Percentiles rank a stretch among this genome's conserved stretches.
phyloP scores from a whole-genome alignment of 1,139 yeast genomes.

The Pichia sp. region DNA sequence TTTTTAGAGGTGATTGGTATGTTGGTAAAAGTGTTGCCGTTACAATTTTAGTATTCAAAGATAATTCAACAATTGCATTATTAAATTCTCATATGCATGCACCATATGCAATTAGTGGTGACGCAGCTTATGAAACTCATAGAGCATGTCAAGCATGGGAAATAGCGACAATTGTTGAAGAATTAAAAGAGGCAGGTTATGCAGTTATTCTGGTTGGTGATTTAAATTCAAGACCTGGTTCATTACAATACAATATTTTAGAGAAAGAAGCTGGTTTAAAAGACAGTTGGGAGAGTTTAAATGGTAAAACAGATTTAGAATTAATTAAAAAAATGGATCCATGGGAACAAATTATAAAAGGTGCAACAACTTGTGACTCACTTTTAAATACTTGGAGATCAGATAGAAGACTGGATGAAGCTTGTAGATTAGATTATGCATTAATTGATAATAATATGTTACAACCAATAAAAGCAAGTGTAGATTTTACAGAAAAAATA shows the following conservation, averaged over 20 bases:
- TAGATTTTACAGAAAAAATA: constrained; percentile 63
- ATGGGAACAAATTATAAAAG: constrained; percentile 58
- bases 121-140: constrained; percentile 85
- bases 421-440: constrained; percentile 88
- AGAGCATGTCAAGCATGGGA: constrained; percentile 98
- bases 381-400: constrained; percentile 82
- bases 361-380: constrained; percentile 90
- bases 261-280: constrained; percentile 61
- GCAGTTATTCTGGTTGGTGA: constrained; percentile 90
- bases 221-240: constrained; percentile 80
- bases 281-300: constrained; percentile 79
- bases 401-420: constrained; percentile 55
- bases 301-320: constrained; percentile 37
- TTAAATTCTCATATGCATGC: constrained; percentile 97
- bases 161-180: constrained; percentile 58
- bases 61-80: constrained; percentile 59
- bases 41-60: constrained; percentile 49
- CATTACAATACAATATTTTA: constrained; percentile 72
- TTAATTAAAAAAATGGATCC: constrained; percentile 52
- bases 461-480: constrained; percentile 53
- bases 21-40: constrained; percentile 91
- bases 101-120: constrained; percentile 78
- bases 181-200: constrained; percentile 68
- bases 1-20: constrained; percentile 93
- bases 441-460: constrained; percentile 57